Percentiles rank a stretch among this genome's conserved stretches.
phyloP scores from a whole-genome alignment of 2,329 filamentous ascomycete genomes.

The Paraphoma sp. region DNA sequence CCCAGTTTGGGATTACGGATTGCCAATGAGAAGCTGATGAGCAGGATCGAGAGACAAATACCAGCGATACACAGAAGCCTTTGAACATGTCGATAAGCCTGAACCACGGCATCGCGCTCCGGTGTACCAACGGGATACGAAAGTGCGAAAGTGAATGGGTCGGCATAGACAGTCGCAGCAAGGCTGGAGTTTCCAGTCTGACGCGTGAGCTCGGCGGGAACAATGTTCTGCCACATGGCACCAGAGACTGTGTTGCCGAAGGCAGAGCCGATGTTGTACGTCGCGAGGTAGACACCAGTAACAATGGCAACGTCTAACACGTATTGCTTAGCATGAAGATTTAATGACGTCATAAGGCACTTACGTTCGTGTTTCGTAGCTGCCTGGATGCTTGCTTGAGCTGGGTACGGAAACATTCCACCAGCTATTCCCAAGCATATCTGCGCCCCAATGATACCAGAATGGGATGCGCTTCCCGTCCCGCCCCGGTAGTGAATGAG shows the following conservation, averaged over 20 bases:
- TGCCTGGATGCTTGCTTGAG: slow-evolving; percentile 59
- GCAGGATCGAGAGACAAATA: slow-evolving; percentile 56
- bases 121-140: slow-evolving; percentile 54
- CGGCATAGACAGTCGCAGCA: slow-evolving; percentile 50
- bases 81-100: slow-evolving; percentile 56
- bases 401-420: slow-evolving; percentile 65
- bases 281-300: slow-evolving; percentile 67
- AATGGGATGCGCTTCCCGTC: slow-evolving; percentile 49
- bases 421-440: slow-evolving; percentile 68
- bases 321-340: neutral
- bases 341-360: neutral
- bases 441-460: slow-evolving; percentile 68
- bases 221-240: slow-evolving; percentile 65
- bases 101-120: slow-evolving; percentile 52
- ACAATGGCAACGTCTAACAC: slow-evolving; percentile 63
- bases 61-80: slow-evolving; percentile 58
- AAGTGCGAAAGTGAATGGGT: slow-evolving; percentile 49
- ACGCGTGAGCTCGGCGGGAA: slow-evolving; percentile 52
- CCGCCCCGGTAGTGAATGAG: slow-evolving; percentile 69
- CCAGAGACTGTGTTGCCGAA: slow-evolving; percentile 67
- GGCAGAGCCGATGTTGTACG: slow-evolving; percentile 69
- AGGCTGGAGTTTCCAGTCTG: slow-evolving; percentile 50
- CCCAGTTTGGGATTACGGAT: slow-evolving; percentile 56
- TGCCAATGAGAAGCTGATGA: slow-evolving; percentile 55
- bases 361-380: slow-evolving; percentile 56